Conservation (phyloP, 306 rosid species). For the Dicorynia guianensis region DNA sequence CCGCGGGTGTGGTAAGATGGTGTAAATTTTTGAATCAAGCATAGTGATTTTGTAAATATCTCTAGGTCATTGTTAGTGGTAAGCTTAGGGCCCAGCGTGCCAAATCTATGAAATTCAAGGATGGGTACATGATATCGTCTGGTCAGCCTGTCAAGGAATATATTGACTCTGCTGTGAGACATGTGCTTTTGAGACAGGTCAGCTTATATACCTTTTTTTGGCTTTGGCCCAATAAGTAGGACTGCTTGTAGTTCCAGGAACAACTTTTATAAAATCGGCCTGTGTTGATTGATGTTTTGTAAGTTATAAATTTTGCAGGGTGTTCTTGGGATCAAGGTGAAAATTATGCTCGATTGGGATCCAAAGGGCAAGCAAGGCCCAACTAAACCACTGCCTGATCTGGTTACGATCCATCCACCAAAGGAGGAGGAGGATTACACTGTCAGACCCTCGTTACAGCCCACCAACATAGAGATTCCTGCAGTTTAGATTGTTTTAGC, state of each 20-base stretch:
- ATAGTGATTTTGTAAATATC: not conserved
- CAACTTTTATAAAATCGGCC: too few species aligned
- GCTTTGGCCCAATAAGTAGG: not conserved
- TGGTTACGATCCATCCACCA: conserved; percentile 56
- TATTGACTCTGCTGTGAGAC: conserved; percentile 58
- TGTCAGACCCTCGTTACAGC: conserved; percentile 23
- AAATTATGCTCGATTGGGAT: conserved; percentile 40
- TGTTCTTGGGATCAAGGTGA: conserved; percentile 34
- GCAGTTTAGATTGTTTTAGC: conserved; percentile 26
- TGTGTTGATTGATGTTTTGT: not conserved
- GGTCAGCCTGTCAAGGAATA: conserved; percentile 64
- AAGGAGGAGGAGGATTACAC: conserved; percentile 55
- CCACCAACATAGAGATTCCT: conserved; percentile 45
- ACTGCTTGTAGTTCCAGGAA: not conserved
- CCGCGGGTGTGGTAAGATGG: not conserved
- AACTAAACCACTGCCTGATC: conserved; percentile 5
- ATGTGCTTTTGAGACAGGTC: conserved; percentile 67
- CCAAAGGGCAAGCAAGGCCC: conserved; percentile 36
- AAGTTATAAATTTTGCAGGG: conserved; percentile 14
- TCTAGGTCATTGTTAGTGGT: conserved; percentile 61
- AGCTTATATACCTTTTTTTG: not conserved
- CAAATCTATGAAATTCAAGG: conserved; percentile 66
- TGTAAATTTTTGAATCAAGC: not conserved
- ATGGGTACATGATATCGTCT: conserved; percentile 63
- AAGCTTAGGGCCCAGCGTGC: conserved; percentile 67